These are phyloP conservation scores for Wickerhamomyces strasburgensis DNA, from an alignment of 805 yeast genomes.

Conservation along the genomic window DNA sequence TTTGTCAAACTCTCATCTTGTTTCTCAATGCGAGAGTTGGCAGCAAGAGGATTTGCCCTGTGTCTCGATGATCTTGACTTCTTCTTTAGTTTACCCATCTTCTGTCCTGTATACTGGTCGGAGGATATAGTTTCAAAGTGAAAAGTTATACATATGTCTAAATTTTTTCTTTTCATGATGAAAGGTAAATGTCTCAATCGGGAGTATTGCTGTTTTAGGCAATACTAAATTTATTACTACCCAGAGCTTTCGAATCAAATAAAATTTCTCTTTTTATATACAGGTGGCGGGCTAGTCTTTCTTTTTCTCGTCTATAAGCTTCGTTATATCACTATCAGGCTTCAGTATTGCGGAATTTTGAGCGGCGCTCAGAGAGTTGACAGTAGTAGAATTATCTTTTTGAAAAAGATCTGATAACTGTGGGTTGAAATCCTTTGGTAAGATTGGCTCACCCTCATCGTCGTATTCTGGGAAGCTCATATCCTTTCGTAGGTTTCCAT, in stretches of 20 bases:
- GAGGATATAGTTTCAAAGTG: not conserved
- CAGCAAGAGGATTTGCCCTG: slow-evolving; percentile 32
- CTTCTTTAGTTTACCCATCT: slow-evolving; percentile 74
- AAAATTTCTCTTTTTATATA: slow-evolving; percentile 1
- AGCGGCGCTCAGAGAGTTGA: no score
- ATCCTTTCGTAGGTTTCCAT: slow-evolving; percentile 60
- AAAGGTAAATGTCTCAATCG: not conserved
- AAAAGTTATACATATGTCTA: not conserved
- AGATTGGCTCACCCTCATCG: slow-evolving; percentile 34
- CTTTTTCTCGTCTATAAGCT: not conserved
- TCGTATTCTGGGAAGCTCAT: slow-evolving; percentile 52
- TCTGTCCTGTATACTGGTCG: no score
- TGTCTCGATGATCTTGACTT: slow-evolving; percentile 47
- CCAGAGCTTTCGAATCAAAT: no score
- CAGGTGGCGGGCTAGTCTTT: no score
- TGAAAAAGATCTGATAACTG: not conserved
- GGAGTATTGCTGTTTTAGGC: no score
- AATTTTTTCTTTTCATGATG: slow-evolving; percentile 2
- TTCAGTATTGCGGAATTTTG: no score
- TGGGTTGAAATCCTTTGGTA: slow-evolving; percentile 18
- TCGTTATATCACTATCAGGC: slow-evolving; percentile 4
- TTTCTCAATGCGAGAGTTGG: slow-evolving; percentile 27
- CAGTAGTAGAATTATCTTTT: no score
- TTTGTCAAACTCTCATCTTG: slow-evolving; percentile 46
- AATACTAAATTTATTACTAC: no score